phyloP scores from a whole-genome alignment of 768 basidiomycete species.

The Boletus vermiculosoides region DNA sequence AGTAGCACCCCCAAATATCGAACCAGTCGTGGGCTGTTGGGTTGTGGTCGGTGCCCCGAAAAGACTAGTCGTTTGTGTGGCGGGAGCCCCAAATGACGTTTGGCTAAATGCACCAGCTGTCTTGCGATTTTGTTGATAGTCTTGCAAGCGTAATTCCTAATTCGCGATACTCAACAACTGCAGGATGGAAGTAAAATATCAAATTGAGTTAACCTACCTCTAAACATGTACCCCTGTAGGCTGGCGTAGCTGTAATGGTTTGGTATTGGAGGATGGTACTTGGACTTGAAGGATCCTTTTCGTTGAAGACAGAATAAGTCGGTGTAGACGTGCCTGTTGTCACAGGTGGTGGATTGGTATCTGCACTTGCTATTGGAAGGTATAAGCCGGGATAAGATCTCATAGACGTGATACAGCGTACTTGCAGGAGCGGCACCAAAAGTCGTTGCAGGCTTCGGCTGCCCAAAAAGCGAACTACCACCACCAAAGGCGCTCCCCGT shows the following conservation, averaged over 20 bases:
- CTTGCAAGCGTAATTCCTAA: slow-evolving; percentile 75
- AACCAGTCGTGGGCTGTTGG: slow-evolving; percentile 29
- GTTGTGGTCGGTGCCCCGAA: slow-evolving; percentile 30
- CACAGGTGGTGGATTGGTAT: slow-evolving; percentile 48
- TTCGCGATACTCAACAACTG: slow-evolving; percentile 2
- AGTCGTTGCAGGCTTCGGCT: slow-evolving; percentile 44
- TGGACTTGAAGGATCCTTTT: slow-evolving; percentile 60
- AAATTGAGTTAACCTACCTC: slow-evolving; percentile 46
- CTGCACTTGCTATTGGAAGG: slow-evolving; percentile 31
- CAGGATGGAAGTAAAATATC: slow-evolving; percentile 3
- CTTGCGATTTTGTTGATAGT: slow-evolving; percentile 73
- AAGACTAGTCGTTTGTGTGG: slow-evolving; percentile 24
- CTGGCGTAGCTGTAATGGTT: slow-evolving; percentile 76
- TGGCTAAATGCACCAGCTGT: slow-evolving; percentile 64
- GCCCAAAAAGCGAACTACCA: slow-evolving; percentile 58
- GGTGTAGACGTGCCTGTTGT: slow-evolving; percentile 72
- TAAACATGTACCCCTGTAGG: slow-evolving; percentile 73
- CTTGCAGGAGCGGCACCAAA: slow-evolving; percentile 42
- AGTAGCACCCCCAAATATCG: slow-evolving; percentile 31
- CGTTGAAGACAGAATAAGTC: slow-evolving; percentile 52
- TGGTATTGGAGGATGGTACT: slow-evolving; percentile 67
- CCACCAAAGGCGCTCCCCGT: slow-evolving; percentile 43
- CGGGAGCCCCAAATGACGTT: slow-evolving; percentile 31
- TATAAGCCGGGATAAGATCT: slow-evolving; percentile 10
- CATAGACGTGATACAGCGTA: slow-evolving; percentile 11